phyloP scores from a whole-genome alignment of 2,329 filamentous ascomycete species.

The Phaeophleospora eucalypticola region DNA sequence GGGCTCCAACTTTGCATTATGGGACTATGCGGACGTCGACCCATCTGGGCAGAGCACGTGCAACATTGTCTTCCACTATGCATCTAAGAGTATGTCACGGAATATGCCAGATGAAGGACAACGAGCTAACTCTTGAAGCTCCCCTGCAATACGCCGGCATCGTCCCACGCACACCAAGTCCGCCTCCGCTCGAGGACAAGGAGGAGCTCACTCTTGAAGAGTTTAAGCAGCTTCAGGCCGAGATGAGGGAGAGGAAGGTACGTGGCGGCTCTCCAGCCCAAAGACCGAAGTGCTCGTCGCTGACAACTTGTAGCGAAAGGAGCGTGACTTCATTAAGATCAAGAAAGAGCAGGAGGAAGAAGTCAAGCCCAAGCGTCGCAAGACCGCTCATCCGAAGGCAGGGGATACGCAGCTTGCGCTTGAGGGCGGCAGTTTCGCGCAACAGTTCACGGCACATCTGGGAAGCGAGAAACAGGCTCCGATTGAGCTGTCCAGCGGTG shows the following conservation, averaged over 20 bases:
- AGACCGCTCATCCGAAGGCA: slow-evolving; percentile 10
- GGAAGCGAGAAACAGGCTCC: slow-evolving; percentile 5
- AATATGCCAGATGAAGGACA: not conserved
- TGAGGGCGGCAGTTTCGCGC: slow-evolving; percentile 8
- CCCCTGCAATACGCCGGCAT: slow-evolving; percentile 19
- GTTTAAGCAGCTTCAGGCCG: not conserved
- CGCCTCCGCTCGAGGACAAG: slow-evolving; percentile 18
- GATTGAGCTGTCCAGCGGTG: slow-evolving; percentile 9
- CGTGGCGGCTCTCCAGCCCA: not conserved
- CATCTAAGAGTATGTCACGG: slow-evolving; percentile 15
- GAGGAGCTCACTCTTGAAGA: slow-evolving; percentile 14
- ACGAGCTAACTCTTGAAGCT: slow-evolving; percentile 5
- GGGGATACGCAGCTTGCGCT: slow-evolving; percentile 12
- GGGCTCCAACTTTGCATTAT: not conserved
- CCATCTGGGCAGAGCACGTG: not conserved
- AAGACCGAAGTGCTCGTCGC: no score
- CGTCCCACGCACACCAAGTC: slow-evolving; percentile 21
- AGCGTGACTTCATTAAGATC: slow-evolving; percentile 2
- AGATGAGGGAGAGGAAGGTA: not conserved
- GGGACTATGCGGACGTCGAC: not conserved
- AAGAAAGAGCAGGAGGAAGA: slow-evolving; percentile 16
- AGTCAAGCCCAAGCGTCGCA: slow-evolving; percentile 14
- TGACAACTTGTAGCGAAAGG: not conserved
- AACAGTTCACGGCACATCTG: slow-evolving; percentile 4
- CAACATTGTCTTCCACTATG: slow-evolving; percentile 21